Conservation (phyloP, 2,329 filamentous ascomycete genomes). For the Fusarium multiceps region DNA sequence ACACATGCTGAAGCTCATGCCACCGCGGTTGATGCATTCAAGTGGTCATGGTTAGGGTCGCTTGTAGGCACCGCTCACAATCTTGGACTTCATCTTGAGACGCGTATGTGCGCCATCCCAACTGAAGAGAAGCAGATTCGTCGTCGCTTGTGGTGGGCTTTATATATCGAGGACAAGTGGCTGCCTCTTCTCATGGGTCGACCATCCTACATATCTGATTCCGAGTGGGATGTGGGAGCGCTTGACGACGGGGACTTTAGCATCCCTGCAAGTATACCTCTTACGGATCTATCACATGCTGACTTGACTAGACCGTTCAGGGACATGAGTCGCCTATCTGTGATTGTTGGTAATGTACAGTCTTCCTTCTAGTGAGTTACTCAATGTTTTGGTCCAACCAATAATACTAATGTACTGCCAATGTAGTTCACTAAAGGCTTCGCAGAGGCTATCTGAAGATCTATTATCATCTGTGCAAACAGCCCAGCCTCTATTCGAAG, state of each 20-base stretch:
- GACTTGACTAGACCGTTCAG: background rate
- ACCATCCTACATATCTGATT: background rate
- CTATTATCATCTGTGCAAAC: background rate
- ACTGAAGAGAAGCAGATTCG: background rate
- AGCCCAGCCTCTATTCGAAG: background rate
- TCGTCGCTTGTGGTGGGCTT: background rate
- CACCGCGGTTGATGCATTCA: background rate
- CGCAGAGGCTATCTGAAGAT: background rate
- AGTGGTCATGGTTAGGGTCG: background rate
- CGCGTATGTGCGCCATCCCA: background rate
- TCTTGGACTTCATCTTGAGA: background rate
- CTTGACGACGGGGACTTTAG: background rate
- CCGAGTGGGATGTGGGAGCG: background rate
- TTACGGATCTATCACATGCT: background rate
- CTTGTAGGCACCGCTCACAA: background rate
- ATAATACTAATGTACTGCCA: background rate
- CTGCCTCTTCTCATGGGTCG: background rate
- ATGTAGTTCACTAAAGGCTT: background rate
- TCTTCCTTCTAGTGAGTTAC: background rate
- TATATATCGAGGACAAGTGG: background rate
- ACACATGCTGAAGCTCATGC: background rate
- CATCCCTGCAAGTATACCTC: background rate
- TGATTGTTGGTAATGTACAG: background rate
- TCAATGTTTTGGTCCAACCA: rapidly evolving
- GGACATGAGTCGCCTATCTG: background rate